phyloP scores from a whole-genome alignment of 202 grass and related monocot genomes.

The Hordeum pubiflorum region DNA sequence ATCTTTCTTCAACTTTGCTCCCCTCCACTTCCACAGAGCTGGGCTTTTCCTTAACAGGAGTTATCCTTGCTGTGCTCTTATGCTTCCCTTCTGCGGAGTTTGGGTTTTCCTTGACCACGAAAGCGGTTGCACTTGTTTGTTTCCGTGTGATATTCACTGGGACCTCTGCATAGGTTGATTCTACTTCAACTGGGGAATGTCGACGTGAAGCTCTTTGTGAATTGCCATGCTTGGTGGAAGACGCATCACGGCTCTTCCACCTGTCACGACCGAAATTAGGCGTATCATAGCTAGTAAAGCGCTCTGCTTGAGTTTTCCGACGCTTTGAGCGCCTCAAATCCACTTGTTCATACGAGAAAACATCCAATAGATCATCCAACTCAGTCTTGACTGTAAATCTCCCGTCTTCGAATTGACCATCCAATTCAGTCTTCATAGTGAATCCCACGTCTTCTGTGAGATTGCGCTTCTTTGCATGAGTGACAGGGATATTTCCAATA shows the following conservation, averaged over 20 bases:
- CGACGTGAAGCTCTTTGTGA: not conserved
- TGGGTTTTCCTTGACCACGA: not conserved
- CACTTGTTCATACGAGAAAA: conserved; percentile 44
- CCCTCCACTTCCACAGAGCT: conserved; percentile 11
- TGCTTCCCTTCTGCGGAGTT: not conserved
- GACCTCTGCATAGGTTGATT: conserved; percentile 22
- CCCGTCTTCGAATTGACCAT: not conserved
- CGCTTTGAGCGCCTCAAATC: conserved; percentile 84
- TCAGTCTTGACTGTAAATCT: conserved; percentile 3
- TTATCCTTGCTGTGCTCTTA: conserved; percentile 17
- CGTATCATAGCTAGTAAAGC: conserved; percentile 48
- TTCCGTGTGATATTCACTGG: conserved; percentile 5
- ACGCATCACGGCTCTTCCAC: conserved; percentile 25
- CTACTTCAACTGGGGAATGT: conserved; percentile 5
- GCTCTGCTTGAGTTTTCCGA: conserved; percentile 42
- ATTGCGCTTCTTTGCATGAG: conserved; percentile 11
- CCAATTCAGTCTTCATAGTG: conserved; percentile 19
- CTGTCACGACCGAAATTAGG: conserved; percentile 43
- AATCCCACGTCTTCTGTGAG: not conserved
- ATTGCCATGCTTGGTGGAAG: not conserved
- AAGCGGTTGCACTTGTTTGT: not conserved
- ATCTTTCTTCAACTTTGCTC: conserved; percentile 11
- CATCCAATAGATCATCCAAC: conserved; percentile 29
- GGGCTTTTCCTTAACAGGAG: conserved; percentile 16
- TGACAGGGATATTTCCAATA: conserved; percentile 38